These are phyloP conservation scores for Apiospora phragmitis DNA, from an alignment of 2,329 filamentous ascomycete species.

Conservation along the genomic window DNA sequence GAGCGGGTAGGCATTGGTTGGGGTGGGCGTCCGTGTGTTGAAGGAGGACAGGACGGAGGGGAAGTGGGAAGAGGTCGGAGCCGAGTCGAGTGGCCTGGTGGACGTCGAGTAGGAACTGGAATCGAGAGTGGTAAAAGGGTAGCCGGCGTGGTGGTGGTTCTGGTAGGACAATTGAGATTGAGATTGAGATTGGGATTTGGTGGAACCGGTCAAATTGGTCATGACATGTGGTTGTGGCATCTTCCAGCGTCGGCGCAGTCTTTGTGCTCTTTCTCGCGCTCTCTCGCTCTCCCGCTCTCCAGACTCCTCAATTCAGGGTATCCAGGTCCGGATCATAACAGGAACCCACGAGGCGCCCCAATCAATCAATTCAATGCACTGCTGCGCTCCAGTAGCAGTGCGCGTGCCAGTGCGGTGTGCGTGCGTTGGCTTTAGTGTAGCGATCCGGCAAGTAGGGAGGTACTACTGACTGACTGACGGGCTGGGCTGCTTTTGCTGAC, in stretches of 20 bases:
- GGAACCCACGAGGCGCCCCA: neutral
- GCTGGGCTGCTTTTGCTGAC: neutral
- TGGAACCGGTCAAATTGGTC: constrained; percentile 14
- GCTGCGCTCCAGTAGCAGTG: neutral
- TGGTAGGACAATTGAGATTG: constrained; percentile 9
- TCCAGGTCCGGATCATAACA: constrained; percentile 4
- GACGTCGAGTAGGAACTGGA: neutral
- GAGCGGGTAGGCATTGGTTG: neutral
- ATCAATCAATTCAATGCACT: constrained; percentile 5
- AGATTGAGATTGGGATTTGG: constrained; percentile 15
- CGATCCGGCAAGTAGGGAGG: neutral
- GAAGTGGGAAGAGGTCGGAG: neutral
- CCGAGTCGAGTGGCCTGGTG: neutral
- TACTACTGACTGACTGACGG: neutral
- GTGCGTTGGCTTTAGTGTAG: neutral
- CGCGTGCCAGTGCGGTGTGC: neutral
- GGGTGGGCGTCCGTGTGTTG: neutral
- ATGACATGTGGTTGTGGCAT: constrained; percentile 19
- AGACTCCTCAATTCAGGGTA: neutral
- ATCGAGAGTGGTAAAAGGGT: neutral
- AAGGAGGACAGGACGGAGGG: neutral
- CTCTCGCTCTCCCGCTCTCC: too few relatives aligned
- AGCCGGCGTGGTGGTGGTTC: neutral
- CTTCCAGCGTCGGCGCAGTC: constrained; percentile 11
- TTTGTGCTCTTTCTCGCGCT: neutral